Evolutionary conservation across 441 rosid species (phyloP).

Genomic region (Biscutella laevigata): DNA sequence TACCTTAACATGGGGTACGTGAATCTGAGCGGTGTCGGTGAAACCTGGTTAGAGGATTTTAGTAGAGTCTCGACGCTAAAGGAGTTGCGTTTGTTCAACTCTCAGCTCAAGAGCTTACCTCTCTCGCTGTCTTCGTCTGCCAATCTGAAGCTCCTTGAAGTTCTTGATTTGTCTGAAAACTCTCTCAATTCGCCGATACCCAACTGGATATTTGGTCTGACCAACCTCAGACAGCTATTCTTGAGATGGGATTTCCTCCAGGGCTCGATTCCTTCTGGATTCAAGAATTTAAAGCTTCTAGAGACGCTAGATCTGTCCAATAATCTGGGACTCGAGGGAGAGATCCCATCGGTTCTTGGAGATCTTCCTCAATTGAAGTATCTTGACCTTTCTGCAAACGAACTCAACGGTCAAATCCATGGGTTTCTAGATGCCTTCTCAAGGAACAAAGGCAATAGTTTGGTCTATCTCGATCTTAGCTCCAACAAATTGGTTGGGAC

Average conservation of each 20-base stretch:
- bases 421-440: conserved; percentile 28
- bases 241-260: conserved; percentile 28
- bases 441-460: conserved; percentile 19
- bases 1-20: conserved; percentile 28
- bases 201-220: conserved; percentile 28
- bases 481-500: conserved; percentile 27
- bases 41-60: conserved; percentile 28
- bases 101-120: conserved; percentile 23
- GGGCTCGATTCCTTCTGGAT: conserved; percentile 27
- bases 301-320: conserved; percentile 29
- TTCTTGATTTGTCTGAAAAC: conserved; percentile 36
- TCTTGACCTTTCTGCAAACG: conserved; percentile 31
- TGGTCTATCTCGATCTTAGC: conserved; percentile 28
- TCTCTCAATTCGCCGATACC: conserved; percentile 25
- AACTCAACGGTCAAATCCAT: conserved; percentile 21
- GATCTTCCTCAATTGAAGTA: conserved; percentile 15
- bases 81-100: conserved; percentile 23
- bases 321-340: conserved; percentile 24
- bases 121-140: conserved; percentile 1
- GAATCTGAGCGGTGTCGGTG: conserved; percentile 22
- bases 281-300: conserved; percentile 10
- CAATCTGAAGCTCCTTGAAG: conserved; percentile 29
- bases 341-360: conserved; percentile 26
- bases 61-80: conserved; percentile 30
- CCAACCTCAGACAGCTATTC: conserved; percentile 19